Conservation (phyloP, 192 early-diverging fungal species). For the Gryganskiella cystojenkinii region DNA sequence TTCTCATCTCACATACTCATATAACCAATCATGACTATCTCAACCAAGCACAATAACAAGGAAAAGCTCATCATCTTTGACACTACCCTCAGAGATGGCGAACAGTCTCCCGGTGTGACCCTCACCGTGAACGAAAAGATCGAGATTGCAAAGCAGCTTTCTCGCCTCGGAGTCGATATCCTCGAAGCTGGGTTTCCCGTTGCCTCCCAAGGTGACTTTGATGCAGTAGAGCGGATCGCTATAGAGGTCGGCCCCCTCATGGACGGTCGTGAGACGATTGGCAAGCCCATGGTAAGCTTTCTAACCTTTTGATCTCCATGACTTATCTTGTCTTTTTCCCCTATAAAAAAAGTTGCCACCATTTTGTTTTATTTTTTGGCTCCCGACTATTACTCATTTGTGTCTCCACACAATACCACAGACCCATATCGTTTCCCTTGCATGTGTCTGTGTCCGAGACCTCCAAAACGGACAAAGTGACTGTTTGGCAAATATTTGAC, state of each 20-base stretch:
- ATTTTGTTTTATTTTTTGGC: no score
- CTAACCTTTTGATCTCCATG: no score
- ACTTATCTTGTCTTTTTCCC: no score
- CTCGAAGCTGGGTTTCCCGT: slow-evolving; percentile 97
- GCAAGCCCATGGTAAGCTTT: slow-evolving; percentile 81
- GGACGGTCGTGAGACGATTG: slow-evolving; percentile 80
- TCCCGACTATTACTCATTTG: neutral
- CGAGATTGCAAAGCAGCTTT: slow-evolving; percentile 92
- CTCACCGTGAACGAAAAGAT: slow-evolving; percentile 94
- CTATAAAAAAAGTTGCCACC: no score
- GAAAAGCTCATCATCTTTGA: slow-evolving; percentile 94
- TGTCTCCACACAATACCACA: neutral
- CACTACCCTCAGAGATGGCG: slow-evolving; percentile 96
- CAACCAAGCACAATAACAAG: slow-evolving; percentile 45
- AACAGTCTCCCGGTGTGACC: slow-evolving; percentile 97
- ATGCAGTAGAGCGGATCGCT: slow-evolving; percentile 93
- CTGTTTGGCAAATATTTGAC: neutral
- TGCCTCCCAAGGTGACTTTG: slow-evolving; percentile 94
- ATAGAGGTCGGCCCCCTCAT: slow-evolving; percentile 89
- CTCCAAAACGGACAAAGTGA: neutral
- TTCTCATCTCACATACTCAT: neutral
- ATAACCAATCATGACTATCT: slow-evolving; percentile 24
- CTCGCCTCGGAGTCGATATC: slow-evolving; percentile 94
- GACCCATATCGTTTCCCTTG: neutral
- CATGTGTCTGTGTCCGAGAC: neutral